phyloP scores from a whole-genome alignment of 2,329 filamentous ascomycete species.

The Ophiocordyceps sinensis region DNA sequence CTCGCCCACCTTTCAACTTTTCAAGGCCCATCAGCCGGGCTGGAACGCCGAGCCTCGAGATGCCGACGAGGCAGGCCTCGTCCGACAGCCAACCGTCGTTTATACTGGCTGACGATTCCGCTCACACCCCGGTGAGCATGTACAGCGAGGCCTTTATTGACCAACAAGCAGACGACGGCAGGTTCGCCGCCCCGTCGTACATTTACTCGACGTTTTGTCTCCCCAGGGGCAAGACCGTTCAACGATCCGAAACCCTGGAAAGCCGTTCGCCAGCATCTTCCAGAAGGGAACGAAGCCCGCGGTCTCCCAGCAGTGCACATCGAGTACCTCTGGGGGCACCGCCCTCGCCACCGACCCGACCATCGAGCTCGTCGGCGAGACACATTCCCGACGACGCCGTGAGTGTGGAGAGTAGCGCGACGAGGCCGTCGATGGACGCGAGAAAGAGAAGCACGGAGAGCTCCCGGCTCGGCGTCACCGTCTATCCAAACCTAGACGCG shows the following conservation, averaged over 20 bases:
- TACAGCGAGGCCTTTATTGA: constrained; percentile 54
- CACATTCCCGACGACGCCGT: constrained; percentile 22
- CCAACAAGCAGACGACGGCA: constrained; percentile 27
- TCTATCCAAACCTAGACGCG: constrained; percentile 28
- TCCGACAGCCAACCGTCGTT: constrained; percentile 55
- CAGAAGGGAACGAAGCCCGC: constrained; percentile 45
- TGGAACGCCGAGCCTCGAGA: constrained; percentile 43
- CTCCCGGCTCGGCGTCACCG: constrained; percentile 18
- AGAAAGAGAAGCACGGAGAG: constrained; percentile 36
- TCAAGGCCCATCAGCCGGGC: constrained; percentile 75
- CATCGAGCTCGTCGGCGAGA: constrained; percentile 38
- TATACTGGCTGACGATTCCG: constrained; percentile 47
- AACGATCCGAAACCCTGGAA: constrained; percentile 51
- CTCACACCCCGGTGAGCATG: constrained; percentile 58
- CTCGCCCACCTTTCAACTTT: constrained; percentile 78
- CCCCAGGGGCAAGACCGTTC: constrained; percentile 66
- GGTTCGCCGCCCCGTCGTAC: constrained; percentile 52
- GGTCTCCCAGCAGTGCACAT: constrained; percentile 26
- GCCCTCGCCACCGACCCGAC: constrained; percentile 46
- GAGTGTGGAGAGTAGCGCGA: constrained; percentile 14
- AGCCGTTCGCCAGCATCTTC: constrained; percentile 35
- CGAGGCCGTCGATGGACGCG: constrained; percentile 33
- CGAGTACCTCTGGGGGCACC: constrained; percentile 32
- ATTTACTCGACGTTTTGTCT: constrained; percentile 75
- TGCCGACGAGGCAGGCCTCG: constrained; percentile 46